Base-by-base conservation (phyloP, 2,329 filamentous ascomycete species). In the Talaromyces sp. region DNA sequence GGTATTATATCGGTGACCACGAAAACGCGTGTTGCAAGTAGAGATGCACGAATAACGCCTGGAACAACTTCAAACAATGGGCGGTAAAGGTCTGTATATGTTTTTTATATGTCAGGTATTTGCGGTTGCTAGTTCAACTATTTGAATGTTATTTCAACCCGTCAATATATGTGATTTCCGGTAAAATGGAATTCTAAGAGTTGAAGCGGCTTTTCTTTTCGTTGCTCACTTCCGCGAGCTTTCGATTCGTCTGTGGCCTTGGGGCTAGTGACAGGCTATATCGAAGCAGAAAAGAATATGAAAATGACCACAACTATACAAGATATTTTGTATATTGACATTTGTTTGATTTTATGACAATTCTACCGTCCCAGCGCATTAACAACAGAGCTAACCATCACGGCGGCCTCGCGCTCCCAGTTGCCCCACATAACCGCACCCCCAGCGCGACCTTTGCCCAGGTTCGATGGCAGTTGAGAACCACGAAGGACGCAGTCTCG, bases 381-480 rank as follows among this genome's bases (percentile, higher is more conserved):
- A 56, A 92, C 82, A 5, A 97, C 87, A 68, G 91, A 91, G 58
- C 90, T 89, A 50, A 96, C 90, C 94, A 98, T 97, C 55, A 98
- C 93, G 1, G 93, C 92, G 55, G 93, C 89, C 77, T 98, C 95
- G 44, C 94, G 85, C 70, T 97, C 94, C 91, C 92, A 97, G 61
- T 80, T 84, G 6, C 79, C 81, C 65, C 74, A 77, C 65, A 78
- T 78, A 12, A 78, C 77, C n/a, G 78, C 71, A 50, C 82, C 76
- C 73, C 79, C 63, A 63, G 65, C 61, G 79, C 82, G 69, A 64
- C 63, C 72, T 70, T 73, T 64, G 18, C 42, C 56, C 18, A 62
- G 71, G 28, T 72, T 84, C 14, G 81, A 83, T 1, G 91, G 90
- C 57, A 89, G 72, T 72, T 88, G 85, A 40, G 87, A 89, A 0